Evolutionary conservation across 1,284 basidiomycete genomes (phyloP).

Genomic region (Apiotrichum akiyoshidainum): DNA sequence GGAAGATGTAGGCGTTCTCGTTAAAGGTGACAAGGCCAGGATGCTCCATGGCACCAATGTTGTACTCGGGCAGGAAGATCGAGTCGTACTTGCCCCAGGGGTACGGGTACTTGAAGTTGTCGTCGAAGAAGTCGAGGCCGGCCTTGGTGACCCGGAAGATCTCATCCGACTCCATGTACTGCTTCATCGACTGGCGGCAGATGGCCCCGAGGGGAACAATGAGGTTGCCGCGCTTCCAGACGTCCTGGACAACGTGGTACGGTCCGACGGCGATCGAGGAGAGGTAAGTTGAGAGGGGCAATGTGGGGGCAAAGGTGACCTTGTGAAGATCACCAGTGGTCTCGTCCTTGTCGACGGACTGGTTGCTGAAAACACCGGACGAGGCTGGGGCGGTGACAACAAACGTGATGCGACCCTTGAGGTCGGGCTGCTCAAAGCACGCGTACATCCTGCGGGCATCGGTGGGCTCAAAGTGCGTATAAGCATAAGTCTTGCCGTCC

Average conservation of each 20-base stretch:
- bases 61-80: slow-evolving; percentile 18
- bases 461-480: slow-evolving; percentile 16
- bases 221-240: neutral
- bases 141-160: slow-evolving; percentile 12
- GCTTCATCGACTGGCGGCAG: slow-evolving; percentile 10
- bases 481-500: slow-evolving; percentile 14
- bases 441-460: slow-evolving; percentile 14
- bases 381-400: neutral
- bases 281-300: slow-evolving; percentile 12
- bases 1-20: slow-evolving; percentile 14
- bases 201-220: slow-evolving; percentile 6
- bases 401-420: slow-evolving; percentile 13
- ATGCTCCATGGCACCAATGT: slow-evolving; percentile 17
- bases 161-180: slow-evolving; percentile 12
- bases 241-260: slow-evolving; percentile 7
- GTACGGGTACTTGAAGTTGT: slow-evolving; percentile 10
- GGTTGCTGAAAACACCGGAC: slow-evolving; percentile 8
- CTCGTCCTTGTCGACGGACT: slow-evolving; percentile 7
- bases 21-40: slow-evolving; percentile 11
- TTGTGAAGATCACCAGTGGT: neutral
- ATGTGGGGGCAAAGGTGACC: slow-evolving; percentile 8
- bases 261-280: slow-evolving; percentile 11
- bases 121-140: slow-evolving; percentile 11
- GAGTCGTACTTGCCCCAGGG: slow-evolving; percentile 18
- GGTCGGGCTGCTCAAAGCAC: slow-evolving; percentile 18